Evolutionary conservation across 352 stramenopile species (phyloP), one percentile per base, ranked within the genome.

Genomic region (Phytophthora rubi): DNA sequence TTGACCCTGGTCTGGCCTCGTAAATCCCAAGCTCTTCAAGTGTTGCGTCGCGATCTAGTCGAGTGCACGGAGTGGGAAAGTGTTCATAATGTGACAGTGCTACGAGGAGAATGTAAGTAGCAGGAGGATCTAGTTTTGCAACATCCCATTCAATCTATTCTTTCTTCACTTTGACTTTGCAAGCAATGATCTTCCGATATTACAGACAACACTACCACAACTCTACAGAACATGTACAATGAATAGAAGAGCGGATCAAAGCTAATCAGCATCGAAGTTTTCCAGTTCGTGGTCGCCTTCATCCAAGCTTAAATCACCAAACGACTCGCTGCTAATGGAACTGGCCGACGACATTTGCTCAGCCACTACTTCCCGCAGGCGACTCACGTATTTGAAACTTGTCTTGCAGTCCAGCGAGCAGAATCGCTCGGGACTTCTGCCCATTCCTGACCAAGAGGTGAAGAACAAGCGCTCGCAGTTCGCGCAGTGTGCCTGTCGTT

Each of bases 331-430:
- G 13, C 37, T 45, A 16, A 16, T 6, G 37, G 37, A 45, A 6
- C 37, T 45, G 16, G 37, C 13, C 6, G 37, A 0, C 37, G 37
- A 45, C 0, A 45, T 13, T 45, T 16, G 37, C 37, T 45, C 37
- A 16, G n/a, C 61, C 26, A 76, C 44, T 7, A 72, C 37, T 1
- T 81, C 51, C 16, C 78, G 70, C 9, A 78, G 6, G 12, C 63
- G 35, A 3, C 28, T 26, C 26, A 71, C 42, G 57, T 76, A 84
- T 51, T 75, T 52, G 55, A 75, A 69, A 42, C 69, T 83, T 54
- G 68, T 75, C 44, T 78, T 79, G 65, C 79, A 86, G 63, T 86
- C 79, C 15, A 86, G 59, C 28, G 76, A 86, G 61, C 79, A 86
- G 56, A 81, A 85, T 42, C 55, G 51, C 7, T 23, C 51, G 5